These are phyloP conservation scores for Talaromyces wortmannii DNA, from an alignment of 495 filamentous ascomycete species.

Conservation along the genomic window DNA sequence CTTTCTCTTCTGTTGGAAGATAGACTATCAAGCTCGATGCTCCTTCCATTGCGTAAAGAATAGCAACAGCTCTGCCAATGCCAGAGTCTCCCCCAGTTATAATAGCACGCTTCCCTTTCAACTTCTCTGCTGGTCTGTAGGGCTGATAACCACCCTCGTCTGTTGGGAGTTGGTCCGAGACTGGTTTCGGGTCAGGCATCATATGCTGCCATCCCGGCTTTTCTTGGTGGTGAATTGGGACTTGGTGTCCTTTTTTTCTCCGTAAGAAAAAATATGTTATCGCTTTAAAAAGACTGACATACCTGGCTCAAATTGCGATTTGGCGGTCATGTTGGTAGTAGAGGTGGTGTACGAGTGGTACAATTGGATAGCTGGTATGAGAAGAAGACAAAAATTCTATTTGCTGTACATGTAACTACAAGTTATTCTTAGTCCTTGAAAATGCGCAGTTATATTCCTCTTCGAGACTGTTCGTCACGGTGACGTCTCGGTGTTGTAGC, in stretches of 20 bases:
- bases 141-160: slow-evolving; percentile 62
- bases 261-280: not conserved
- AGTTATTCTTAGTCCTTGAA: not conserved
- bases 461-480: not conserved
- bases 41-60: slow-evolving; percentile 80
- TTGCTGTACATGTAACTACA: no score
- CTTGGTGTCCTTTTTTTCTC: slow-evolving; percentile 48
- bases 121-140: slow-evolving; percentile 75
- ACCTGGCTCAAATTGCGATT: slow-evolving; percentile 5
- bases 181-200: slow-evolving; percentile 55
- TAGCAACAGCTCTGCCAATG: slow-evolving; percentile 72
- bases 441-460: not conserved
- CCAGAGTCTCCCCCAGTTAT: slow-evolving; percentile 82
- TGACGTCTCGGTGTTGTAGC: not conserved
- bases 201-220: slow-evolving; percentile 63
- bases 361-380: not conserved
- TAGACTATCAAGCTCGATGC: slow-evolving; percentile 70
- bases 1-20: slow-evolving; percentile 68
- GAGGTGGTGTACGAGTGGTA: not conserved
- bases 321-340: not conserved
- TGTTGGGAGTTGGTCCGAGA: slow-evolving; percentile 61
- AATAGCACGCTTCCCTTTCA: slow-evolving; percentile 64
- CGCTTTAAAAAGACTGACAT: not conserved
- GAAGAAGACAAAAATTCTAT: no score
- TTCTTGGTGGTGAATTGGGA: slow-evolving; percentile 61